These are phyloP conservation scores for Aspergillus avenaceus DNA, from an alignment of 495 filamentous ascomycete species.

Conservation along the genomic window DNA sequence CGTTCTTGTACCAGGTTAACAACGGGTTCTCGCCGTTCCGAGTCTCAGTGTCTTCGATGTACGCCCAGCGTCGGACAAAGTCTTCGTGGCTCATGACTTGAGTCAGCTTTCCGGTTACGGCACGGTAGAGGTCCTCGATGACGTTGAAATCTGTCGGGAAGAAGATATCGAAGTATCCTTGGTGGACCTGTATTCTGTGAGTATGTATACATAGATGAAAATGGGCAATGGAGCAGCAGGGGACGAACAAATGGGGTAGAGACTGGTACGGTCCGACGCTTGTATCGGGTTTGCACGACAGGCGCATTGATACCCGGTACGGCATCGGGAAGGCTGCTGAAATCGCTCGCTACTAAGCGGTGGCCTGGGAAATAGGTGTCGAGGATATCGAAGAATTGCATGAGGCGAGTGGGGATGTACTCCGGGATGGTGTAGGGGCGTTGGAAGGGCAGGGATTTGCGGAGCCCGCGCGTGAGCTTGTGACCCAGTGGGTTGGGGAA, in stretches of 20 bases:
- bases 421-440: constrained; percentile 77
- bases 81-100: constrained; percentile 82
- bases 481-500: constrained; percentile 55
- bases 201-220: background rate
- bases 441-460: constrained; percentile 57
- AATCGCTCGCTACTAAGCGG: constrained; percentile 85
- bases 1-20: constrained; percentile 91
- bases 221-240: background rate
- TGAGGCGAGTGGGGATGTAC: constrained; percentile 88
- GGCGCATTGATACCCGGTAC: constrained; percentile 82
- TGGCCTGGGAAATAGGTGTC: constrained; percentile 83
- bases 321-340: constrained; percentile 77
- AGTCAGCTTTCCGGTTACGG: constrained; percentile 86
- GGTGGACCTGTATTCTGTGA: constrained; percentile 66
- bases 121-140: constrained; percentile 83
- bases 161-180: constrained; percentile 98
- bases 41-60: constrained; percentile 84
- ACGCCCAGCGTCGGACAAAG: constrained; percentile 84
- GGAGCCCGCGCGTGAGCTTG: constrained; percentile 52
- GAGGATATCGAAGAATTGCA: constrained; percentile 94
- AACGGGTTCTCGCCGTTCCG: constrained; percentile 89
- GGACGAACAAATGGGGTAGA: constrained; percentile 78
- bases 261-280: constrained; percentile 81
- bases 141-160: constrained; percentile 94
- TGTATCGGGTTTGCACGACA: constrained; percentile 91